Conservation (phyloP, 805 yeast species). For the Sugiyamaella marilandica region DNA sequence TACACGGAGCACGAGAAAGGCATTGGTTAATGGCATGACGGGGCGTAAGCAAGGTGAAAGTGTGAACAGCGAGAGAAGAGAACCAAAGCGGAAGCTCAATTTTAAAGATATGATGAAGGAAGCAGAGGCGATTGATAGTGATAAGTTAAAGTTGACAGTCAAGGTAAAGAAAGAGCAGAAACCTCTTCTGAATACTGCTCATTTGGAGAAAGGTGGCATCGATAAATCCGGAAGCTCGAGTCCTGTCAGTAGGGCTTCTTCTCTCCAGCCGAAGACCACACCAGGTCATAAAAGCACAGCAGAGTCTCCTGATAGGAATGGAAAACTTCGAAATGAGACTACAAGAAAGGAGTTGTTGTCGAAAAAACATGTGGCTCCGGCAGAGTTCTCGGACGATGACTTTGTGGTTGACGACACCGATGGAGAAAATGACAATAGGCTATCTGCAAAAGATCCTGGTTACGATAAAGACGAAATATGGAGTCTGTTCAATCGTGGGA, state of each 20-base stretch:
- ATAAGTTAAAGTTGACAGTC: constrained; percentile 40
- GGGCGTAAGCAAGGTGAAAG: too few species aligned
- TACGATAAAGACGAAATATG: constrained; percentile 85
- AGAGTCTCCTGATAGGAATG: constrained; percentile 25
- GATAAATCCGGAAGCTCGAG: background rate
- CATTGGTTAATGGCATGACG: too few species aligned
- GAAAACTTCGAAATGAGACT: constrained; percentile 28
- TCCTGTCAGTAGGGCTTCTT: background rate
- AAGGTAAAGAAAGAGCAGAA: constrained; percentile 27
- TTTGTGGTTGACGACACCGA: constrained; percentile 53
- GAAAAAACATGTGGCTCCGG: constrained; percentile 28
- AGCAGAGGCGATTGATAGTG: constrained; percentile 56
- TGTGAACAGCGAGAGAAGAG: background rate
- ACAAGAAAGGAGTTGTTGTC: constrained; percentile 25
- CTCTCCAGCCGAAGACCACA: constrained; percentile 1
- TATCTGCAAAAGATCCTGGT: constrained; percentile 35
- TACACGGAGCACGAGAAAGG: background rate
- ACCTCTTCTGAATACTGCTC: background rate
- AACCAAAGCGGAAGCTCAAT: constrained; percentile 40
- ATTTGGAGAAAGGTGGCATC: background rate
- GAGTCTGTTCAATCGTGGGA: constrained; percentile 72
- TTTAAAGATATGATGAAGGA: constrained; percentile 66
- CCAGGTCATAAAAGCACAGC: constrained; percentile 42
- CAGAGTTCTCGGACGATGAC: constrained; percentile 39
- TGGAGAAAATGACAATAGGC: constrained; percentile 30